Evolutionary conservation across 2,329 filamentous ascomycete genomes (phyloP), one percentile per base, ranked within the genome.

Genomic region (Fusarium phyllophilum): DNA sequence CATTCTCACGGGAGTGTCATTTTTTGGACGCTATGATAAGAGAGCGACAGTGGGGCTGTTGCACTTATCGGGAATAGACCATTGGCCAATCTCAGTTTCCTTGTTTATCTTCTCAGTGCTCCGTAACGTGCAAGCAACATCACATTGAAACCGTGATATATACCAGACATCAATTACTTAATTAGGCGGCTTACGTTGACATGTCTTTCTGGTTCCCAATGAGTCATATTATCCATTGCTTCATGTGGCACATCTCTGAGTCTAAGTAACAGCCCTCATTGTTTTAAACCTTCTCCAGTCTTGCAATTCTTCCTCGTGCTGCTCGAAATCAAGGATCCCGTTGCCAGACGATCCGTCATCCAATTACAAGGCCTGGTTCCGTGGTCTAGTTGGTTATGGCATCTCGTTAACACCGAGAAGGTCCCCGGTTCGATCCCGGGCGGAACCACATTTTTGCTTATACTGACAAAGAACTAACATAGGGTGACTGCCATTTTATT

Each of bases 341-440:
- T 29, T 39, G 24, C 18, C 11, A 5, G 0, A 18, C 4, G 0
- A 1, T 20, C 4, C 6, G 2, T 1, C 6, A 15, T 20, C 38
- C 22, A 33, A 33, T 56, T 18, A 44, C 5, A 56, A 44, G 38
- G 12, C 38, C 5, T 3, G 52, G 52, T 56, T 56, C 52, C 38
- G 52, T 56, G 52, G 38, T 56, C 52, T 56, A 56, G 52, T 44
- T 56, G 38, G 52, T 56, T 56, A 56, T 56, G 38, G 52, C 38
- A 56, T 56, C 52, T 56, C 38, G 38, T 56, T 56, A 56, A 56
- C 38, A 56, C 52, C 38, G 38, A 42, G 38, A 56, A 56, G 52
- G 52, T 56, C 38, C 52, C 52, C 38, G 52, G 52, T 56, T 56
- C 38, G 38, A 56, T 56, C 38, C 52, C 26, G 38, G 52, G 52